Evolutionary conservation across 176 grass and related monocot genomes (phyloP).

Genomic region (Avena sativa): DNA sequence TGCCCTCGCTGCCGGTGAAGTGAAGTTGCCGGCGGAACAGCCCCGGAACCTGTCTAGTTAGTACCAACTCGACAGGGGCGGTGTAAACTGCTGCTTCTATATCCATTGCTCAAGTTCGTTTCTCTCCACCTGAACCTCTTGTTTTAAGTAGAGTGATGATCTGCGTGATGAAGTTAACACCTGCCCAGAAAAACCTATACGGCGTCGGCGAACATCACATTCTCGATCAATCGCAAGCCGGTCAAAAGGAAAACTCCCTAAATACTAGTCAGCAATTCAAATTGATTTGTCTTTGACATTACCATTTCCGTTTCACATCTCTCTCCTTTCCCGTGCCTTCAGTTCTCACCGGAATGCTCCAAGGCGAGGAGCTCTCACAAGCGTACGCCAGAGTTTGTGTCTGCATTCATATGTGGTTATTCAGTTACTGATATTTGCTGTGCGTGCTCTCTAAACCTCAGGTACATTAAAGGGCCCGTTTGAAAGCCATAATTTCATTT

Average conservation of each 20-base stretch:
- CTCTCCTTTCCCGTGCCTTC: slow-evolving; percentile 25
- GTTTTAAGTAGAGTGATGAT: background rate
- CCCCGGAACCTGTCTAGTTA: background rate
- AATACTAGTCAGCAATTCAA: background rate
- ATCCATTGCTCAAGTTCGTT: background rate
- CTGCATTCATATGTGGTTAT: too few species aligned
- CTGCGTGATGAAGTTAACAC: background rate
- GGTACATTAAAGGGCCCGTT: too few species aligned
- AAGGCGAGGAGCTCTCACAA: slow-evolving; percentile 80
- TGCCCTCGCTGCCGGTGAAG: background rate
- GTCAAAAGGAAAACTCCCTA: background rate
- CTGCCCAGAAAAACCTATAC: background rate
- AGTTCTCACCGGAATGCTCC: slow-evolving; percentile 93
- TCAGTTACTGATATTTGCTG: too few species aligned
- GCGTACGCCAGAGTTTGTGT: slow-evolving; percentile 63
- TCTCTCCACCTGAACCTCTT: background rate
- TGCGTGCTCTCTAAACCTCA: too few species aligned
- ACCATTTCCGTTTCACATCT: background rate
- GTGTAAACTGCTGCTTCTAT: background rate
- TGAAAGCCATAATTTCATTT: too few species aligned
- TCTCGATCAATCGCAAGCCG: background rate
- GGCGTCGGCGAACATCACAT: background rate
- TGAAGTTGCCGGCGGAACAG: background rate
- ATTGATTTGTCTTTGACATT: background rate
- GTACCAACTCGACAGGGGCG: background rate